Base-by-base conservation (phyloP, 306 rosid species). In the Acacia confusa region DNA sequence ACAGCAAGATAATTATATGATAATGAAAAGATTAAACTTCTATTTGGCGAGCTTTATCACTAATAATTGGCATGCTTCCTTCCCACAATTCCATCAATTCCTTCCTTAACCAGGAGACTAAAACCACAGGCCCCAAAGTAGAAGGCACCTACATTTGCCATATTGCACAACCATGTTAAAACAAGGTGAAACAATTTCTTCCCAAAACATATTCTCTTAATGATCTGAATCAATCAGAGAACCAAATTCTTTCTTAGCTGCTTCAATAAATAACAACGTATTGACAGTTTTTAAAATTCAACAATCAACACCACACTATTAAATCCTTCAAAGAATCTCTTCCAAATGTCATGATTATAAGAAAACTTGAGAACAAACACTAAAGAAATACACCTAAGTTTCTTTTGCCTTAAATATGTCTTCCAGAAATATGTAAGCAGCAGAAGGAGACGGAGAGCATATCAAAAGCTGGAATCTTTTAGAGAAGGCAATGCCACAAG, bases 11-110 rank as follows among this genome's bases (percentile, higher is more conserved):
- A n/a, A 58, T 27, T 24, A 58, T 57, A 14, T 22, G 28, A 57
- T 9, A 22, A 58, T 58, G 32, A n/a, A 58, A 9, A 66, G 67
- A 52, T 88, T 90, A 94, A 80, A 91, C 89, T 86, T 93, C 97
- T 72, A 89, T 79, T 84, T 90, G 91, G 48, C 82, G 92, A 79
- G 89, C 89, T 83, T 93, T 93, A 50, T 92, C 98, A 4, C 79
- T 88, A 75, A 76, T 25, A 85, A 38, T 92, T 40, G 86, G 92
- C 76, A 81, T 55, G 48, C 84, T 85, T 67, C 97, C 98, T 84
- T 96, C 98, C 98, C 99, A 96, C 67, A 96, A 82, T 85, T 96
- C 99, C 36, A 74, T 77, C 48, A 96, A 86, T 76, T 96, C 99
- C 87, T 90, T 91, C 83, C 93, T 88, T 34, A 89, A 77, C 98